Percentiles rank a stretch among this genome's conserved stretches.
phyloP scores from a whole-genome alignment of 192 early-diverging fungal genomes.

The Rhizophagus sp. region DNA sequence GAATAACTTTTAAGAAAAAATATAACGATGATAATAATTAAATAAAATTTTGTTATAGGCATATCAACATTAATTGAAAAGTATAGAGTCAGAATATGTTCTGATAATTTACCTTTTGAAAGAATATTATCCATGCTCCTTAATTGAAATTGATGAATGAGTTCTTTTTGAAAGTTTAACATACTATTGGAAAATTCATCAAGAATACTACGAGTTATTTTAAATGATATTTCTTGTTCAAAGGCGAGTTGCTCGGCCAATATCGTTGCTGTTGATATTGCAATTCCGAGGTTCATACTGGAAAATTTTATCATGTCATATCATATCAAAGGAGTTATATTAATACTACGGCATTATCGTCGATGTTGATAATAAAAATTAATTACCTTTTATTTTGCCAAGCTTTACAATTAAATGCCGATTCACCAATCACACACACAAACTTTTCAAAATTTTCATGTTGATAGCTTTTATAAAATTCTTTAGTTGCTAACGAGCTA shows the following conservation, averaged over 20 bases:
- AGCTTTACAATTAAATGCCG: not conserved
- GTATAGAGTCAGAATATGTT: not conserved
- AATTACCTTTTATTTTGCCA: not conserved
- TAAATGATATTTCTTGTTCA: not conserved
- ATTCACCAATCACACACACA: not conserved
- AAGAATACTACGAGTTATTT: not conserved
- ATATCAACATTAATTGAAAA: not conserved
- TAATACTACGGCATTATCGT: too few relatives aligned
- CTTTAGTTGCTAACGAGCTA: not conserved
- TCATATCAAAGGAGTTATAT: too few relatives aligned
- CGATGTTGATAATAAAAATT: too few relatives aligned
- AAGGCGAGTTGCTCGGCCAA: not conserved
- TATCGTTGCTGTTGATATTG: not conserved
- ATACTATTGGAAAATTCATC: not conserved
- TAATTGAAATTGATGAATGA: not conserved
- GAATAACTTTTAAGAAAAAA: not conserved
- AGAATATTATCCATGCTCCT: not conserved
- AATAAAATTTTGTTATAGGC: not conserved
- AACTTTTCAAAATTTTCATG: not conserved
- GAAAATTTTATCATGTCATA: too few relatives aligned
- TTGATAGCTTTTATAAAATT: not conserved
- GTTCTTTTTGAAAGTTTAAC: not conserved
- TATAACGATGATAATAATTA: not conserved
- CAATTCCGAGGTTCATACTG: not conserved
- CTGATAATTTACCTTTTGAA: not conserved